Conservation (phyloP, 371 early-diverging fungal genomes). For the Synchytrium microbalum region DNA sequence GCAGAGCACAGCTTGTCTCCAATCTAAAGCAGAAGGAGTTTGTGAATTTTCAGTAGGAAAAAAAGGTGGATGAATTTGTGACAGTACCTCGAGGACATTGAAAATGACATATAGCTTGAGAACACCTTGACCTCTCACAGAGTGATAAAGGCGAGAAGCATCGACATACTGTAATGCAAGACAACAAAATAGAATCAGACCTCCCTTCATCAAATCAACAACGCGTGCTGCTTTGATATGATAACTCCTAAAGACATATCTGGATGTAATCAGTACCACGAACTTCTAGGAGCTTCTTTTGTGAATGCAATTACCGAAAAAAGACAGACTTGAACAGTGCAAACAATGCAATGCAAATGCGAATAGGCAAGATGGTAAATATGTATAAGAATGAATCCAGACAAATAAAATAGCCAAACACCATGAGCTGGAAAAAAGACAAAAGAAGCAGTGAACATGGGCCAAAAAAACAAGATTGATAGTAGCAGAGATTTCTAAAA, state of each 20-base stretch:
- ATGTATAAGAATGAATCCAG: slow-evolving; percentile 88
- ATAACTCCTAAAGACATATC: slow-evolving; percentile 13
- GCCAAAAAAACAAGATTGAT: slow-evolving; percentile 15
- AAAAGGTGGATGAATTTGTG: background rate
- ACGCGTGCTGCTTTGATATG: slow-evolving; percentile 68
- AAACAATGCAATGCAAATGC: slow-evolving; percentile 62
- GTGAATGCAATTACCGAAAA: slow-evolving; percentile 11
- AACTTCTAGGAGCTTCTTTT: background rate
- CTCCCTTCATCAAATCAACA: slow-evolving; percentile 77
- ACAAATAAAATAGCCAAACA: slow-evolving; percentile 85
- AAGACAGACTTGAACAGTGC: slow-evolving; percentile 30
- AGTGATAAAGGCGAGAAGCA: slow-evolving; percentile 85
- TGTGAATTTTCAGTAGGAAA: background rate
- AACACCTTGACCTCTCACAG: slow-evolving; percentile 88
- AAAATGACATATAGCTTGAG: slow-evolving; percentile 96
- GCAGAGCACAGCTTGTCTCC: slow-evolving; percentile 88
- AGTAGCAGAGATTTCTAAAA: background rate
- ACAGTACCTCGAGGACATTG: slow-evolving; percentile 77
- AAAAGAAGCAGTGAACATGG: background rate
- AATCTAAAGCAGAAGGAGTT: slow-evolving; percentile 38
- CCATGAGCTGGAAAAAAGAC: slow-evolving; percentile 51
- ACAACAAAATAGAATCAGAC: slow-evolving; percentile 64
- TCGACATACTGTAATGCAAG: slow-evolving; percentile 69
- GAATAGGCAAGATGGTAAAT: slow-evolving; percentile 88
- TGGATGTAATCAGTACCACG: too few species aligned